Conservation (phyloP, 352 stramenopile species). For the Aphanomyces astaci region DNA sequence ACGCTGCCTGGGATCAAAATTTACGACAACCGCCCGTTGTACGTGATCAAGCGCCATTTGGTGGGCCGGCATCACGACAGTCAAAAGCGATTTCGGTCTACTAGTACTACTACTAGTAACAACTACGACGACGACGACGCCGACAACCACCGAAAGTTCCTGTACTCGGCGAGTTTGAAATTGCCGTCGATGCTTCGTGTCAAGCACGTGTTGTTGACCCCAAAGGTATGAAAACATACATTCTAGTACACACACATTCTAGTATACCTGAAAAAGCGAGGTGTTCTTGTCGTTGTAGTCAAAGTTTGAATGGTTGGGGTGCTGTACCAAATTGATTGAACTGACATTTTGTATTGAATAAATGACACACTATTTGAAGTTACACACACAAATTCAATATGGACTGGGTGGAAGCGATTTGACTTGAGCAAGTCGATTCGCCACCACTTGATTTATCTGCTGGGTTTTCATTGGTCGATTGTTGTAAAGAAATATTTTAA, state of each 20-base stretch:
- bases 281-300: too few relatives aligned
- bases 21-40: conserved; percentile 70
- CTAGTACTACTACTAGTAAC: too few relatives aligned
- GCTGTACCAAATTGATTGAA: too few relatives aligned
- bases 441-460: too few relatives aligned
- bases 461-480: too few relatives aligned
- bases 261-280: background rate
- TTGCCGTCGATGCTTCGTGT: conserved; percentile 50
- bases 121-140: conserved; percentile 26
- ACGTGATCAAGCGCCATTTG: conserved; percentile 61
- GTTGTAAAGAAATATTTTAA: too few relatives aligned
- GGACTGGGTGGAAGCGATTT: too few relatives aligned
- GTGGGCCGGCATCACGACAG: conserved; percentile 36
- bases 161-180: conserved; percentile 54
- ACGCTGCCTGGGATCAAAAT: conserved; percentile 73
- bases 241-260: background rate
- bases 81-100: conserved; percentile 24
- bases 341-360: too few relatives aligned
- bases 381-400: too few relatives aligned
- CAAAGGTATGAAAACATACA: conserved; percentile 29
- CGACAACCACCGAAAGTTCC: conserved; percentile 29
- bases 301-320: too few relatives aligned
- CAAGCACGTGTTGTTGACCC: conserved; percentile 53
- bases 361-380: too few relatives aligned
- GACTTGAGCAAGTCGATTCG: too few relatives aligned